Percentiles rank a stretch among this genome's conserved stretches.
These are phyloP conservation scores for Babesia divergens DNA, from an alignment of 169 alveolate species.

Conservation along the genomic window DNA sequence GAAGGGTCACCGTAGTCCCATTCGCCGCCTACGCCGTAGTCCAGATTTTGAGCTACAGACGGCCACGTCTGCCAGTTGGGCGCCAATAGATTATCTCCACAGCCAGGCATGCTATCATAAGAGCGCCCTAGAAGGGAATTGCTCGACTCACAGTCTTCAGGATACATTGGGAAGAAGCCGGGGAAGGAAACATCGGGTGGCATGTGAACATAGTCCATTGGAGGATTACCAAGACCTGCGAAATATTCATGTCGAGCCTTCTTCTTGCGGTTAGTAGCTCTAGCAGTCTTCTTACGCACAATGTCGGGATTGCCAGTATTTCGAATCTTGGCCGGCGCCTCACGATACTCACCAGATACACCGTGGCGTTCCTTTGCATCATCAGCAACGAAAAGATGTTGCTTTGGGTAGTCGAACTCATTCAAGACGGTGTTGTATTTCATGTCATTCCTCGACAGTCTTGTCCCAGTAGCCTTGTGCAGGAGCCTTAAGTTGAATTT, in stretches of 20 bases:
- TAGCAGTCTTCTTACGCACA: background rate
- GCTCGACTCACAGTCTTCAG: conserved; percentile 6
- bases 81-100: conserved; percentile 18
- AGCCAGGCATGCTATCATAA: background rate
- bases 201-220: background rate
- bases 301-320: background rate
- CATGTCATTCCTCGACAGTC: conserved; percentile 66
- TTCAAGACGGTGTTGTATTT: conserved; percentile 47
- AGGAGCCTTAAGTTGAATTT: conserved; percentile 71
- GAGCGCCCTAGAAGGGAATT: background rate
- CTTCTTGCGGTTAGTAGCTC: background rate
- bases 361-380: background rate
- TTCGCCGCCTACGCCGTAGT: conserved; percentile 5
- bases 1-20: conserved; percentile 46
- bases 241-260: background rate
- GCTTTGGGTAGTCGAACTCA: conserved; percentile 8
- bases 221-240: background rate
- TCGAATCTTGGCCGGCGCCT: background rate
- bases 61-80: conserved; percentile 45
- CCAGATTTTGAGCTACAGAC: background rate
- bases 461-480: conserved; percentile 79
- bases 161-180: conserved; percentile 15
- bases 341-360: background rate
- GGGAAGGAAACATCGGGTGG: conserved; percentile 22
- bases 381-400: background rate